Percentiles rank a stretch among this genome's conserved stretches.
Conservation (phyloP, 192 early-diverging fungal genomes). For the Entomortierella lignicola region DNA sequence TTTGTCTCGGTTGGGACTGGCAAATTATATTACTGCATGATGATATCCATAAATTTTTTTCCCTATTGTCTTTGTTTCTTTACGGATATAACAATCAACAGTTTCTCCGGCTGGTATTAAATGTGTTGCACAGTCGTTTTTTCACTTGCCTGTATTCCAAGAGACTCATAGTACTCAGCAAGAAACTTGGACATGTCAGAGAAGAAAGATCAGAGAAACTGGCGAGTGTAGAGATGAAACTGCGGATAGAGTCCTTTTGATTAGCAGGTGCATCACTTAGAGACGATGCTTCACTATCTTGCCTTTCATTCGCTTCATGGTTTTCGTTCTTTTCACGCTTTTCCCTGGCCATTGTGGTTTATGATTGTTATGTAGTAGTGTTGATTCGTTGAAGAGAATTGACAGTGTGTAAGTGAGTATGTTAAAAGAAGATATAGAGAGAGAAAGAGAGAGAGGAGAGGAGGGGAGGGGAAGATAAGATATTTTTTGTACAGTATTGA, state of each 20-base stretch:
- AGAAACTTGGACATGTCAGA: conserved; percentile 83
- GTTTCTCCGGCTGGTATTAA: background rate
- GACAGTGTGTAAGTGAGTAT: background rate
- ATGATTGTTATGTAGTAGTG: too few species aligned
- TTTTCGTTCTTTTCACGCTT: background rate
- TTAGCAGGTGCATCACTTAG: conserved; percentile 4
- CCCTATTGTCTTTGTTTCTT: too few species aligned
- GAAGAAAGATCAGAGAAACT: conserved; percentile 82
- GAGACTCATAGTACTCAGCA: conserved; percentile 79
- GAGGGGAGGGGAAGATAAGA: background rate
- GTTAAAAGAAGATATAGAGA: background rate
- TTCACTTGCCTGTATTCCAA: conserved; percentile 78
- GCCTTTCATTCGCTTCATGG: too few species aligned
- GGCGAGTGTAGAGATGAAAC: conserved; percentile 65
- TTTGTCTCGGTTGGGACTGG: background rate
- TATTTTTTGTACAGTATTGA: too few species aligned
- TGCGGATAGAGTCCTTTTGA: conserved; percentile 39
- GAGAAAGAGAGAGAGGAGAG: conserved; percentile 1
- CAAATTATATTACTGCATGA: background rate
- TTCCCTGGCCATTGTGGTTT: background rate
- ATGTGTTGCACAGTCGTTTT: background rate
- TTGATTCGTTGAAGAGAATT: too few species aligned
- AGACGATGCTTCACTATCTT: conserved; percentile 5
- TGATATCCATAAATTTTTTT: background rate
- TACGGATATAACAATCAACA: background rate